Base-by-base conservation (phyloP, 495 filamentous ascomycete genomes). In the Talaromyces wortmannii region DNA sequence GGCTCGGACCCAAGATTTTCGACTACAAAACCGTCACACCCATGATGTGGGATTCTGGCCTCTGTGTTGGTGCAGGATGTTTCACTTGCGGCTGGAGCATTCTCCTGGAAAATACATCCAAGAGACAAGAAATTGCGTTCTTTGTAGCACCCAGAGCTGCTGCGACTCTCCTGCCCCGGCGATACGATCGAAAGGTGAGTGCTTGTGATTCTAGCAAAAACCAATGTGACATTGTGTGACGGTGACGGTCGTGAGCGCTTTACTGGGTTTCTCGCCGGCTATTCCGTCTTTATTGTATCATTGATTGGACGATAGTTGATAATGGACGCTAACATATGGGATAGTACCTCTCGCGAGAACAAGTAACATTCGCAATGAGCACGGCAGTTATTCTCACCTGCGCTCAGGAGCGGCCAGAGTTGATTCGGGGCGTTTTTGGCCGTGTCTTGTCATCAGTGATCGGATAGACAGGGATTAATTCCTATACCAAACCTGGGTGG, bases 141-240 rank as follows among this genome's bases (percentile, higher is more conserved):
- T 97, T 95, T 72, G 90, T 97, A 57, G 85, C 86, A 55, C 92
- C 92, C 1, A 76, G 90, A 53, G 92, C 92, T 42, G 75, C 87
- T 60, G 90, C 88, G 15, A 88, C 85, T 18, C 64, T 91, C 50
- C 69, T 95, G 23, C 91, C 92, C 44, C 75, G 92, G 58, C 72
- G 78, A 43, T 96, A 96, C 69, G 67, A 82, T 56, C 73, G 69
- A 61, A 78, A 83, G 70, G 78, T 84, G 72, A 56, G 74, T 56
- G 7, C 7, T 31, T 40, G 15, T 5, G 4, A n/a, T 30, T 55
- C 6, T 18, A 15, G 31, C 31, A 29, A 16, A 45, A 18, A 10
- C 23, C 12, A 31, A 45, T 17, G 16, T 15, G 17, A n/a, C 46
- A 46, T 54, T 30, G 32, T 31, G 10, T 13, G 33, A 5, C 31